phyloP scores from a whole-genome alignment of 2,329 filamentous ascomycete genomes.

The Sphaerulina populicola region DNA sequence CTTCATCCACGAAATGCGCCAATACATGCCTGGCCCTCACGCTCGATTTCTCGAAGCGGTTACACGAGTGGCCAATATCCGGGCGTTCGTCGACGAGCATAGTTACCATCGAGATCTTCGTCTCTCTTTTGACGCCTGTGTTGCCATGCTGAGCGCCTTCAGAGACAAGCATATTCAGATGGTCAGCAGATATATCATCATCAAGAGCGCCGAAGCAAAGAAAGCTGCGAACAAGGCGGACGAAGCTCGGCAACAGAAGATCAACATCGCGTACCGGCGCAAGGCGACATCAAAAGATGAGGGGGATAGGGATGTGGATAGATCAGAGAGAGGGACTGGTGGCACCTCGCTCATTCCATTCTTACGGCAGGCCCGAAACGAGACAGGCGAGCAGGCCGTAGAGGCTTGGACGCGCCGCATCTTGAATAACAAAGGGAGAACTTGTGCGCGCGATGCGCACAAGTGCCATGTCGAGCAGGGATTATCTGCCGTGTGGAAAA shows the following conservation, averaged over 20 bases:
- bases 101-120: conserved; percentile 56
- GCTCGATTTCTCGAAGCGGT: conserved; percentile 81
- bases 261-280: conserved; percentile 20
- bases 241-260: conserved; percentile 30
- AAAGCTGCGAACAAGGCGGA: conserved; percentile 26
- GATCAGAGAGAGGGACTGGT: conserved; percentile 76
- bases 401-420: conserved; percentile 54
- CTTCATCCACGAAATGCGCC: conserved; percentile 94
- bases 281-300: conserved; percentile 28
- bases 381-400: conserved; percentile 87
- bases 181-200: conserved; percentile 89
- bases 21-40: conserved; percentile 92
- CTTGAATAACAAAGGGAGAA: conserved; percentile 46
- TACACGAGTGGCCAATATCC: conserved; percentile 72
- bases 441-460: conserved; percentile 2
- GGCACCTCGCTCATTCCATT: conserved; percentile 92
- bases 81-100: conserved; percentile 64
- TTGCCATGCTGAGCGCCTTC: conserved; percentile 68
- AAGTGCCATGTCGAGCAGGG: conserved; percentile 45
- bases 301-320: conserved; percentile 39
- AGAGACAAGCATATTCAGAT: conserved; percentile 95
- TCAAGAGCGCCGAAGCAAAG: conserved; percentile 66
- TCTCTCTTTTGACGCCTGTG: conserved; percentile 81
- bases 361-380: conserved; percentile 89
- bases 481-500: conserved; percentile 77